Conservation (phyloP, 176 grass and related monocot genomes). For the Poa annua region DNA sequence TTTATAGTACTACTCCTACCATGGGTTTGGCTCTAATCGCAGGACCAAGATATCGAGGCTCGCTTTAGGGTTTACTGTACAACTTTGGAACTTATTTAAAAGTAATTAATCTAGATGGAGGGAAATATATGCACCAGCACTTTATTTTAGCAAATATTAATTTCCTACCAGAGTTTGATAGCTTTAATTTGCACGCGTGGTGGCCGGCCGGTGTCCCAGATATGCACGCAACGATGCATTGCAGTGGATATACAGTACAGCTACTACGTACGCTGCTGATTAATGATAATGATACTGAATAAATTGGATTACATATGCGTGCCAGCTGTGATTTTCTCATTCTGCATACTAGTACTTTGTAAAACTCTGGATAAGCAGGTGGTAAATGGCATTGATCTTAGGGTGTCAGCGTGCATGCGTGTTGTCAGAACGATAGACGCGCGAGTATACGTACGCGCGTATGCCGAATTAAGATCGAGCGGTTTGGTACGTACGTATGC, state of each 20-base stretch:
- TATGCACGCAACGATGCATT: neutral
- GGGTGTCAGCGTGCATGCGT: neutral
- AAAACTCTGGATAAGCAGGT: neutral
- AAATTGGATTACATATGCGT: neutral
- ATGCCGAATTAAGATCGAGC: neutral
- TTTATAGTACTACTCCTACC: neutral
- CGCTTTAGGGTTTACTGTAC: neutral
- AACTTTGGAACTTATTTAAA: neutral
- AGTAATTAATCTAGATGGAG: neutral
- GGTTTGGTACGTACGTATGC: neutral
- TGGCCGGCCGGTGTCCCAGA: neutral
- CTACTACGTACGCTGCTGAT: neutral
- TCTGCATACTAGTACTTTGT: neutral
- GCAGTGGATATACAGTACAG: too few relatives aligned
- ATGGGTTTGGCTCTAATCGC: slow-evolving; percentile 9
- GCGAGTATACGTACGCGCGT: neutral
- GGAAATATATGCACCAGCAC: neutral
- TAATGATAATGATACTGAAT: neutral
- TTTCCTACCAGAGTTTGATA: neutral
- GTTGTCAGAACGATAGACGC: neutral
- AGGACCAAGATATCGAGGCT: neutral
- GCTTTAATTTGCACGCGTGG: neutral
- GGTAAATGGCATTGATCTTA: neutral
- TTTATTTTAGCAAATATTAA: neutral
- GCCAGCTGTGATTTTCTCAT: neutral